Evolutionary conservation across 345 rosid species (phyloP).

Genomic region (Cardamine resedifolia): DNA sequence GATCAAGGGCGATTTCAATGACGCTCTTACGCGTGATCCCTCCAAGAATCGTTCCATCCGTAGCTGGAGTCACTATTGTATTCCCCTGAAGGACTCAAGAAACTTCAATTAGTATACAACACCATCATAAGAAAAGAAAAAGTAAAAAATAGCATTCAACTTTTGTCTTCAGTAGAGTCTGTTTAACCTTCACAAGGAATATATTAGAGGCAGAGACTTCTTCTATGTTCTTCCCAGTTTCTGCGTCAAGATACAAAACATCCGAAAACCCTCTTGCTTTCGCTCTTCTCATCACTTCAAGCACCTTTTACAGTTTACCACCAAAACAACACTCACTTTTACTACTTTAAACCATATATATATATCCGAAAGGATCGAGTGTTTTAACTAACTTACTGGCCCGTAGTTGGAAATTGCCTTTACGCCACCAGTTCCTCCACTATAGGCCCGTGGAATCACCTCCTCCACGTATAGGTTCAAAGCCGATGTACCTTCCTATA

Average conservation of each 20-base stretch:
- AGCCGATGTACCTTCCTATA: constrained; percentile 54
- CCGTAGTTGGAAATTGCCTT: constrained; percentile 63
- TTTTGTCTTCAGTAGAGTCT: background rate
- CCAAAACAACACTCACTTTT: constrained; percentile 8
- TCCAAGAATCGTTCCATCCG: constrained; percentile 69
- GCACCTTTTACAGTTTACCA: constrained; percentile 44
- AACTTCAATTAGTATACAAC: constrained; percentile 8
- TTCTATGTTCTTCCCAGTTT: constrained; percentile 58
- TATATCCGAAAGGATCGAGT: background rate
- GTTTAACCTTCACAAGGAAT: constrained; percentile 67
- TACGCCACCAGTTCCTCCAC: constrained; percentile 72
- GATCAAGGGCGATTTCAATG: constrained; percentile 66
- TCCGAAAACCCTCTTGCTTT: constrained; percentile 79
- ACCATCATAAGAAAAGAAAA: background rate
- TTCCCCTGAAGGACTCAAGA: constrained; percentile 46
- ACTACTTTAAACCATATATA: background rate
- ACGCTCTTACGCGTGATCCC: constrained; percentile 80
- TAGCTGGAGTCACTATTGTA: constrained; percentile 67
- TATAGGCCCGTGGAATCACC: constrained; percentile 44
- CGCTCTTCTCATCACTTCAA: constrained; percentile 62
- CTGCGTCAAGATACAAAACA: constrained; percentile 82
- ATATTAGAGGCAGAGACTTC: constrained; percentile 89
- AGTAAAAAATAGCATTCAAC: background rate
- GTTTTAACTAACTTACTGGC: constrained; percentile 58
- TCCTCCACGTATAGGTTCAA: constrained; percentile 49